phyloP scores from a whole-genome alignment of 139 green algal genomes.

The Edaphochlamys debaryana region DNA sequence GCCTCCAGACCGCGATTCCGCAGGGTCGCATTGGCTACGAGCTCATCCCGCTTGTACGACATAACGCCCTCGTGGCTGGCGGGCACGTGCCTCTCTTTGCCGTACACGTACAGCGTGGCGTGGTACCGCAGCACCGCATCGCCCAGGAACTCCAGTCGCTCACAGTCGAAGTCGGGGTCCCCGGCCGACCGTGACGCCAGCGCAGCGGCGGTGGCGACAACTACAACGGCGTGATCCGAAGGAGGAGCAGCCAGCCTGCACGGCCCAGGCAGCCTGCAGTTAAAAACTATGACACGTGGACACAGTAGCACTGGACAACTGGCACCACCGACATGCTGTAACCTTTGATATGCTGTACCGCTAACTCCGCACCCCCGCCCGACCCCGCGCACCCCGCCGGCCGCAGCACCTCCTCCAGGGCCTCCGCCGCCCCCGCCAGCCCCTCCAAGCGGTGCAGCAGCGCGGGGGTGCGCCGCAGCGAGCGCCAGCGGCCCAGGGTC shows the following conservation, averaged over 20 bases:
- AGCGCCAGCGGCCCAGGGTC: neutral
- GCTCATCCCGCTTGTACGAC: conserved; percentile 1
- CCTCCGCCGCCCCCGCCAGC: conserved; percentile 3
- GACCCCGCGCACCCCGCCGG: neutral
- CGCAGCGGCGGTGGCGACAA: neutral
- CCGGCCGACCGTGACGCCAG: neutral
- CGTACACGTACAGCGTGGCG: neutral
- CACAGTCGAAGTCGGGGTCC: neutral
- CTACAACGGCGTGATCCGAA: neutral
- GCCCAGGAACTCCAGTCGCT: conserved; percentile 9
- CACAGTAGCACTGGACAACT: too few species aligned
- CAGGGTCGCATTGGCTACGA: conserved; percentile 9
- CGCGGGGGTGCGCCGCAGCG: neutral
- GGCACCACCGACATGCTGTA: too few species aligned
- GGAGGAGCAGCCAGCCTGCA: too few species aligned
- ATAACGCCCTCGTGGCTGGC: conserved; percentile 5
- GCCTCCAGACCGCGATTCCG: neutral
- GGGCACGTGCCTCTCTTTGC: neutral
- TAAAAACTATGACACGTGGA: too few species aligned
- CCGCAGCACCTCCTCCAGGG: neutral
- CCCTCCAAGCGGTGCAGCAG: neutral
- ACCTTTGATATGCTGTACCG: too few species aligned
- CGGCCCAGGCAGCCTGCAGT: too few species aligned
- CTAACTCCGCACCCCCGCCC: too few species aligned
- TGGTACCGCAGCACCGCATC: conserved; percentile 1